These are phyloP conservation scores for Leccinum incarnatum DNA, from an alignment of 768 basidiomycete species.

Conservation along the genomic window DNA sequence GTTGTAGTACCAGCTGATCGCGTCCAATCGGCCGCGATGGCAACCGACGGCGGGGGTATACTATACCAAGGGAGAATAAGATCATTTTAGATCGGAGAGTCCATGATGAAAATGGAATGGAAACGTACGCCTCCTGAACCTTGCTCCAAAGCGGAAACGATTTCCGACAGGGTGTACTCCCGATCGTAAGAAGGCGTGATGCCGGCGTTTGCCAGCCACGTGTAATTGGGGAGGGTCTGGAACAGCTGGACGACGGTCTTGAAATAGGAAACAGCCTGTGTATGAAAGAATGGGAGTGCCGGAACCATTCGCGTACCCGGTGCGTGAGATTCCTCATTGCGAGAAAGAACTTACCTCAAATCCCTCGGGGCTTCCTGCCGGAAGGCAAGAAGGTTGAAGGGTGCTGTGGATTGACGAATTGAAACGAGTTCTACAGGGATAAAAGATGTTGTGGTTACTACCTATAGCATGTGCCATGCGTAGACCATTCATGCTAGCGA, in stretches of 20 bases:
- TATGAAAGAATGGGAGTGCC: background rate
- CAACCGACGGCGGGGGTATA: constrained; percentile 53
- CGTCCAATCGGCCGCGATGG: constrained; percentile 34
- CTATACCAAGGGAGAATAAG: constrained; percentile 21
- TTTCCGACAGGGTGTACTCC: constrained; percentile 53
- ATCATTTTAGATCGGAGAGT: background rate
- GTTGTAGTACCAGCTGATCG: constrained; percentile 63
- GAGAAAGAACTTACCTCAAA: constrained; percentile 44
- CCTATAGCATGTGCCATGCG: constrained; percentile 57
- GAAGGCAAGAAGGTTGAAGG: constrained; percentile 53
- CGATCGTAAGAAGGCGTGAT: constrained; percentile 59
- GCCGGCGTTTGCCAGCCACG: constrained; percentile 68
- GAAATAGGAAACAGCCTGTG: constrained; percentile 66
- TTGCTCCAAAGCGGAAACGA: constrained; percentile 52
- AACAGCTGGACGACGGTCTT: constrained; percentile 55
- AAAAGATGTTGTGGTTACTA: background rate
- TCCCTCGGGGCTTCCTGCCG: constrained; percentile 53
- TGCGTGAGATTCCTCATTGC: background rate
- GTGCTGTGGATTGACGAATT: constrained; percentile 41
- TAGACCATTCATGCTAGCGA: constrained; percentile 66
- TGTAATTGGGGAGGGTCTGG: constrained; percentile 69
- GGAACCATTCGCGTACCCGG: background rate
- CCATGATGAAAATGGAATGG: background rate
- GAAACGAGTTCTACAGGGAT: background rate
- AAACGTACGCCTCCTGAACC: constrained; percentile 46